Base-by-base conservation (phyloP, 2,329 filamentous ascomycete genomes). In the Pseudocercospora crystallina region DNA sequence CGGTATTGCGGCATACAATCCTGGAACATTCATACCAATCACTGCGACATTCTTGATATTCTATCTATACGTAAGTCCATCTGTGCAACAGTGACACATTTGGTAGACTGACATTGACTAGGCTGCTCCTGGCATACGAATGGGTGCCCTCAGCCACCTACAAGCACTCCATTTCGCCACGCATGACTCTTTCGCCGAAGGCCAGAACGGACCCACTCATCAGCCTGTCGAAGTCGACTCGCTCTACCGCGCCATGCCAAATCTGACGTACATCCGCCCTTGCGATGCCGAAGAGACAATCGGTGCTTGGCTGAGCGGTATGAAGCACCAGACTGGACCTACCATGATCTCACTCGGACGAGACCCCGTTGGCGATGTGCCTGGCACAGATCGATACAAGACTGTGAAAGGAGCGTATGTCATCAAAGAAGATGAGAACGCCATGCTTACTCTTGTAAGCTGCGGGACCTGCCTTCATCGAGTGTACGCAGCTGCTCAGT, bases 301-400 rank as follows among this genome's bases (percentile, higher is more conserved):
- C 2, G 72, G 71, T 11, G 70, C 71, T 1, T 73, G 65, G 63
- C 63, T 68, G n/a, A 60, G 63, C 5, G 72, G 71, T 1, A 61
- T 73, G 9, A 59, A 63, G 8, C 64, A n/a, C n/a, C n/a, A n/a
- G n/a, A n/a, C n/a, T n/a, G n/a, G 64, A 0, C 66, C 71, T 0
- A 67, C 60, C 10, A 73, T 74, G 17, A 69, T 73, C 41, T 72
- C 70, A 2, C 61, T 67, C 2, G 69, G 66, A 2, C 67, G 73
- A 5, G 71, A 75, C 14, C 53, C 62, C 1, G 52, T 74, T 5
- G 63, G 64, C 2, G 69, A 73, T 42, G 53, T 61, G 5, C 56
- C 64, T 7, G 44, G 55, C 33, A 71, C 69, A 1, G 57, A 58
- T 4, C 65, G 70, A 2, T 62, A 67, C 5, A 58, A 61, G 1